These are phyloP conservation scores for Kodamaea derodonti DNA, from an alignment of 1,139 yeast genomes.

Conservation along the genomic window DNA sequence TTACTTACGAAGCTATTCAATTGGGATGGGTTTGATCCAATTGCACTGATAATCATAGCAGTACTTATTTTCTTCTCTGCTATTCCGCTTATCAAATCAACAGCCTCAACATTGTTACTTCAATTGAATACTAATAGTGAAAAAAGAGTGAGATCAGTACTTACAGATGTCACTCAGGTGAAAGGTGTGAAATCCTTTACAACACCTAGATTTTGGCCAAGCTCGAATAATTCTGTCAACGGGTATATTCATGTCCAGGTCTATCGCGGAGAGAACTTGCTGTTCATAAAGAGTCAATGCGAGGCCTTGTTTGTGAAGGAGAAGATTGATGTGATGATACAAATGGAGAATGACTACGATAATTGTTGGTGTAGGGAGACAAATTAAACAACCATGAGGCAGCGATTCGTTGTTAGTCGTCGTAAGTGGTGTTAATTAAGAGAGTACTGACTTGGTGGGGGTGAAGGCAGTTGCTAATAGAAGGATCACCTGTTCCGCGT, in stretches of 20 bases:
- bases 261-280: conserved; percentile 62
- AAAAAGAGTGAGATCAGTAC: conserved; percentile 53
- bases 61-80: conserved; percentile 76
- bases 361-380: conserved; percentile 53
- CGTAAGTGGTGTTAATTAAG: too few relatives aligned
- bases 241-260: conserved; percentile 72
- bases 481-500: too few relatives aligned
- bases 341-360: conserved; percentile 56
- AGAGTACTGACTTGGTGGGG: too few relatives aligned
- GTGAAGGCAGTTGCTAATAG: too few relatives aligned
- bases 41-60: conserved; percentile 88
- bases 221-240: conserved; percentile 36
- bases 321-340: conserved; percentile 50
- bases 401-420: too few relatives aligned
- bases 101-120: conserved; percentile 70
- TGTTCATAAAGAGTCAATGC: conserved; percentile 59
- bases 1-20: conserved; percentile 54
- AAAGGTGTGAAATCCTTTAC: conserved; percentile 84
- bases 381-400: neutral
- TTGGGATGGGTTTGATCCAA: conserved; percentile 78
- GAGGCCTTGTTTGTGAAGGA: conserved; percentile 37
- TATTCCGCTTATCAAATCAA: conserved; percentile 74
- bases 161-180: conserved; percentile 63
- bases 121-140: conserved; percentile 56
- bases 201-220: conserved; percentile 90